Base-by-base conservation (phyloP, 2,329 filamentous ascomycete species). In the Ploettnerulaceae sp. region DNA sequence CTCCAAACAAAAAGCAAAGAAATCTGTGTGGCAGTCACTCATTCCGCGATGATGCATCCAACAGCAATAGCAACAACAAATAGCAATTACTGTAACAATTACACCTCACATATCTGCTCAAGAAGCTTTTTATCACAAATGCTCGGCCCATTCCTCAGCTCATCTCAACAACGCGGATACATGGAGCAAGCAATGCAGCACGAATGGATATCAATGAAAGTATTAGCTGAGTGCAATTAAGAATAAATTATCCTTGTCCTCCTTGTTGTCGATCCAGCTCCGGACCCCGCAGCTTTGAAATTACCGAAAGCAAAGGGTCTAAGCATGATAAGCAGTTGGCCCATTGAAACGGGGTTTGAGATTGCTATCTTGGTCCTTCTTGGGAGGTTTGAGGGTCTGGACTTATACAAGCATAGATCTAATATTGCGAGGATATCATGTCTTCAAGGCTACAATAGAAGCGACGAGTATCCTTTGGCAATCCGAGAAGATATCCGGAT, bases 211-310 rank as follows among this genome's bases (percentile, higher is more conserved):
- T n/a, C 15, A 39, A 28, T 28, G 5, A 18, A n/a, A 39, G 29
- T 28, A 12, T 40, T 26, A 22, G 37, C 25, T 26, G 31, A 40
- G 37, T 26, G 24, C 20, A 26, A 31, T 17, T 18, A 25, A 40
- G 17, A 40, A 28, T 12, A 28, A 29, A 24, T 29, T 12, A 34
- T 29, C 21, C 25, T 29, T 29, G 15, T 12, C 12, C 14, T 21
- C 37, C 37, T 26, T 40, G 37, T 29, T 40, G 25, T 9, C 25
- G 25, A 40, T 40, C 37, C 20, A 40, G 36, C n/a, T 24, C 37
- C 37, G 37, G 25, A 15, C 20, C 18, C 24, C 22, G 25, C 21
- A 36, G 17, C 20, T 22, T 7, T 37, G 22, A 21, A 14, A 37
- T 45, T 45, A 33, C 42, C 42, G 31, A 40, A 12, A 11, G 25